phyloP scores from a whole-genome alignment of 345 rosid species.

The Eucalyptus cladocalyx region DNA sequence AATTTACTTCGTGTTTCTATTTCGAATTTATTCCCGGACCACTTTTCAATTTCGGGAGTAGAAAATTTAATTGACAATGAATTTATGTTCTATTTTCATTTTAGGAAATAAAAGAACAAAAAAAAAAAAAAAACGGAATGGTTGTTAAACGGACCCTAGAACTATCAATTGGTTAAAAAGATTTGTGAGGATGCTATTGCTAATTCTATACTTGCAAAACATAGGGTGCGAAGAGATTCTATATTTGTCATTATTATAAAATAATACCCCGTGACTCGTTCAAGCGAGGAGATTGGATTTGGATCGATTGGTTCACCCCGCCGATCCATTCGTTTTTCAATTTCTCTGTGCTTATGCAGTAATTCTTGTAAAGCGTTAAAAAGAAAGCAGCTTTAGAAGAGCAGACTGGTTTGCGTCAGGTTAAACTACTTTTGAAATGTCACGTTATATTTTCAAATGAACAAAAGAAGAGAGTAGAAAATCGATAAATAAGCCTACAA shows the following conservation, averaged over 20 bases:
- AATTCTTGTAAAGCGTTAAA: not conserved
- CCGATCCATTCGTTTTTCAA: not conserved
- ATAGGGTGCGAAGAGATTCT: not conserved
- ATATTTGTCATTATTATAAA: not conserved
- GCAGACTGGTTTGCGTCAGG: not conserved
- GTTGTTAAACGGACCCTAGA: fast-evolving
- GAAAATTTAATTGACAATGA: too few relatives aligned
- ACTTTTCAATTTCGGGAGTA: too few relatives aligned
- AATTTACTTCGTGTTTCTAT: too few relatives aligned
- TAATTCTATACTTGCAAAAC: not conserved
- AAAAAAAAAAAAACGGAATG: too few relatives aligned
- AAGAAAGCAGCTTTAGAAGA: not conserved
- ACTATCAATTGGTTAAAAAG: too few relatives aligned
- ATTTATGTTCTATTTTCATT: fast-evolving
- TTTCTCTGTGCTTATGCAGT: not conserved
- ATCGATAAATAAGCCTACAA: not conserved
- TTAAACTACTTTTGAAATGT: not conserved
- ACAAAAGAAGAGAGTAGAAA: not conserved
- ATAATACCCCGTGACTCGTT: not conserved
- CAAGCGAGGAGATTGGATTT: not conserved
- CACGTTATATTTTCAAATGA: not conserved
- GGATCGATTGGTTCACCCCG: not conserved
- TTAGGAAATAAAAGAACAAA: too few relatives aligned
- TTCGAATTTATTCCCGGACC: fast-evolving
- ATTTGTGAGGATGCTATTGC: not conserved